A percentile compares a stretch with the other conserved stretches of the same genome.
Evolutionary conservation across 805 yeast genomes (phyloP).

Genomic region (Metschnikowia arizonensis): DNA sequence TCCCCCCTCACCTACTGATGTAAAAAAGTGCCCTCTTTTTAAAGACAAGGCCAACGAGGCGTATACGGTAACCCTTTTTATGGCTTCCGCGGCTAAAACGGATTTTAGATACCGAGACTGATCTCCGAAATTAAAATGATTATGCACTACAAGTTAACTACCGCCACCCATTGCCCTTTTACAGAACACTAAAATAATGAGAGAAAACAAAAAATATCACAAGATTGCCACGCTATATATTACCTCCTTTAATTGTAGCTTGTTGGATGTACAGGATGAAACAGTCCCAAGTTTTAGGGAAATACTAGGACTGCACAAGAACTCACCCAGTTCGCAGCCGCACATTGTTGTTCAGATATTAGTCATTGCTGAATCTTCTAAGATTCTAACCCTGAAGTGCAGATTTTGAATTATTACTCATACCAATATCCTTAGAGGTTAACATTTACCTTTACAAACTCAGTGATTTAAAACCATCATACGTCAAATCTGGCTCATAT

Average conservation of each 20-base stretch:
- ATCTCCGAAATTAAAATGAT: not conserved
- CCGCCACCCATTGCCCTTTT: not conserved
- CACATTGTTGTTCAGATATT: not conserved
- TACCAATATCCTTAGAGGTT: not conserved
- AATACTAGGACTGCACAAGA: not conserved
- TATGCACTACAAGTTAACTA: not conserved
- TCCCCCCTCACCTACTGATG: not conserved
- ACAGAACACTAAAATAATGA: not conserved
- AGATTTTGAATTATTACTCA: not conserved
- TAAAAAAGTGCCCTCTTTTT: no score
- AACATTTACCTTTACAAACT: not conserved
- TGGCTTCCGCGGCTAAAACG: conserved; percentile 1
- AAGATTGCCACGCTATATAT: not conserved
- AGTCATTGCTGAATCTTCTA: not conserved
- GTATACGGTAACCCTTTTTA: not conserved
- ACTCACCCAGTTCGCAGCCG: not conserved
- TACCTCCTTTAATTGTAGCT: no score
- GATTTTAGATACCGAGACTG: not conserved
- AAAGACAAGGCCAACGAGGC: not conserved
- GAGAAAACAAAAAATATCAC: not conserved
- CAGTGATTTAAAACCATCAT: not conserved
- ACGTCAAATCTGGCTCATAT: not conserved
- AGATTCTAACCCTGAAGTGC: not conserved
- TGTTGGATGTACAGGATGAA: not conserved
- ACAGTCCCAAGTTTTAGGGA: not conserved